phyloP scores from a whole-genome alignment of 2,329 filamentous ascomycete species.

The Akanthomyces muscarius region DNA sequence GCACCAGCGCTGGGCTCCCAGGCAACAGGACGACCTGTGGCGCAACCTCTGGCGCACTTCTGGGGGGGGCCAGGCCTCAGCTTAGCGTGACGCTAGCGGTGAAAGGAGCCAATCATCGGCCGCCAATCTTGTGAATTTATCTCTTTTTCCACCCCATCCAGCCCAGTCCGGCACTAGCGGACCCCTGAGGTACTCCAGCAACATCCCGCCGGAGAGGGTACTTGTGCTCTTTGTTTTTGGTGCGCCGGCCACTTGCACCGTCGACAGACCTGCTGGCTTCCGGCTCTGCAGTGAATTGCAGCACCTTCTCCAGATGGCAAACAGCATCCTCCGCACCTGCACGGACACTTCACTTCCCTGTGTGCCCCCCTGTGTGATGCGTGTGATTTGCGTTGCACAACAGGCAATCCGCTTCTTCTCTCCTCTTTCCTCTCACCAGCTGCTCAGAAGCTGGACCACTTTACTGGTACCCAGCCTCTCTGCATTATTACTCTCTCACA shows the following conservation, averaged over 20 bases:
- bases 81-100: conserved; percentile 35
- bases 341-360: background rate
- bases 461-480: conserved; percentile 4
- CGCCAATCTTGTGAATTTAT: conserved; percentile 34
- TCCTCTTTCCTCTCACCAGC: background rate
- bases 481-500: conserved; percentile 13
- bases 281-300: background rate
- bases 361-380: background rate
- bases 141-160: conserved; percentile 33
- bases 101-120: conserved; percentile 36
- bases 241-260: background rate
- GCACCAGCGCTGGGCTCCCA: conserved; percentile 38
- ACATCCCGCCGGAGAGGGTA: conserved; percentile 21
- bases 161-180: conserved; percentile 29
- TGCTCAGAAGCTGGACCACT: background rate
- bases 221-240: background rate
- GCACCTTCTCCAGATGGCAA: background rate
- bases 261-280: background rate
- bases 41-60: conserved; percentile 32
- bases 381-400: background rate
- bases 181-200: conserved; percentile 39
- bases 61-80: conserved; percentile 32
- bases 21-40: conserved; percentile 43
- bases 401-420: background rate
- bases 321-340: background rate